phyloP scores from a whole-genome alignment of 495 filamentous ascomycete species.

The Neurospora sp. region DNA sequence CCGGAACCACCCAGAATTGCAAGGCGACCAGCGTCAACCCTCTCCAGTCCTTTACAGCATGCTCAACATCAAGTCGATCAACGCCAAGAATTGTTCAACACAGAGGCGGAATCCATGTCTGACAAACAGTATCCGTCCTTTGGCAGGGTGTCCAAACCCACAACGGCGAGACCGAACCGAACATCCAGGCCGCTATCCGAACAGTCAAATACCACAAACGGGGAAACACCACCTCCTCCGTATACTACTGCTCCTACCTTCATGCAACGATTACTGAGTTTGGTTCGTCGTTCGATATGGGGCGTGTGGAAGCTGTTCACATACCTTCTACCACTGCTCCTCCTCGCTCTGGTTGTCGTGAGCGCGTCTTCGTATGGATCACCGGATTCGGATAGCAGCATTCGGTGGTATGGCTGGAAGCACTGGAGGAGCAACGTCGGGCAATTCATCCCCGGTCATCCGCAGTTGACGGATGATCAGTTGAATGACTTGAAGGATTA shows the following conservation, averaged over 20 bases:
- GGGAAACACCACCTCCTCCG: neutral
- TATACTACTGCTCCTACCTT: neutral
- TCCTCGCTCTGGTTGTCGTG: neutral
- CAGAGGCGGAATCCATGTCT: neutral
- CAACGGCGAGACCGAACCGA: neutral
- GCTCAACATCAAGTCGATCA: neutral
- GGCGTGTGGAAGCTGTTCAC: neutral
- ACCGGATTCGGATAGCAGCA: neutral
- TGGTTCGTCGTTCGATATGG: neutral
- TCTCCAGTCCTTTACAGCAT: neutral
- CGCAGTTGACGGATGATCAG: constrained; percentile 11
- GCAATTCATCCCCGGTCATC: constrained; percentile 11
- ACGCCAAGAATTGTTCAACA: neutral
- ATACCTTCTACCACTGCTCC: neutral
- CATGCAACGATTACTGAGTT: neutral
- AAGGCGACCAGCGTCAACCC: neutral
- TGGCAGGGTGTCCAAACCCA: neutral
- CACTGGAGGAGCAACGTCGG: constrained; percentile 11
- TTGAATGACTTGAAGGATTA: constrained; percentile 13
- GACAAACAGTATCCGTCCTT: neutral
- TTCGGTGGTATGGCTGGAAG: constrained; percentile 13
- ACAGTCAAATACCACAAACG: neutral
- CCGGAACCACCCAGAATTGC: neutral
- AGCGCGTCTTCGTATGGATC: neutral
- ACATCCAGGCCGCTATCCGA: neutral